A percentile compares a stretch with the other conserved stretches of the same genome.
Evolutionary conservation across 73 alveolate genomes (phyloP).

Genomic region (Paramecium caudatum): DNA sequence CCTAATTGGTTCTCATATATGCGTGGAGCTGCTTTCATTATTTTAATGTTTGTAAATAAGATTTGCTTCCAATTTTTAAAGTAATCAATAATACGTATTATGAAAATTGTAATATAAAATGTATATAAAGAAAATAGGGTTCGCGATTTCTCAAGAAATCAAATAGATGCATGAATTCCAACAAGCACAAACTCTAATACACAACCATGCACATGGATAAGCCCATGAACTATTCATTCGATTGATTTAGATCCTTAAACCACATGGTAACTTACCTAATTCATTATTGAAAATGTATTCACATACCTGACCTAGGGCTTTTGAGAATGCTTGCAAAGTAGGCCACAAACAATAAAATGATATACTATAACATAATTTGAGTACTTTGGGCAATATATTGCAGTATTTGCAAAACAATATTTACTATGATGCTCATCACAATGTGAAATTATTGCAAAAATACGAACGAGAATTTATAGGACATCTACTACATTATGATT

Average conservation of each 20-base stretch:
- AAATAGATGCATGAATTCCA: not conserved
- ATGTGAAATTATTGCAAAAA: not conserved
- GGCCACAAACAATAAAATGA: not conserved
- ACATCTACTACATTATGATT: not conserved
- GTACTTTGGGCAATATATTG: not conserved
- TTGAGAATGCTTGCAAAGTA: not conserved
- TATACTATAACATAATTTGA: not conserved
- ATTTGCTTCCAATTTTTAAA: conserved; percentile 48
- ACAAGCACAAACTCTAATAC: not conserved
- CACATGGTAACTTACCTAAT: conserved; percentile 40
- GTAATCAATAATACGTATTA: conserved; percentile 1
- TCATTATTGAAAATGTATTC: not conserved
- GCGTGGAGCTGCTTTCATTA: conserved; percentile 59
- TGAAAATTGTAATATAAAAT: no score
- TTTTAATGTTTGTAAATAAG: not conserved
- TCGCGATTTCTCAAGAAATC: not conserved
- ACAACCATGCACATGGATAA: not conserved
- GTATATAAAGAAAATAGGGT: no score
- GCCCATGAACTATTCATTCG: not conserved
- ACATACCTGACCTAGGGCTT: not conserved
- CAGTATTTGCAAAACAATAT: conserved; percentile 7
- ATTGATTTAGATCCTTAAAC: conserved; percentile 10
- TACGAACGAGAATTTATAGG: not conserved
- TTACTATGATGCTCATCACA: not conserved
- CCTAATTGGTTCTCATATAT: conserved; percentile 5